Conservation (phyloP, 768 basidiomycete genomes). For the Termitomyces sp. region DNA sequence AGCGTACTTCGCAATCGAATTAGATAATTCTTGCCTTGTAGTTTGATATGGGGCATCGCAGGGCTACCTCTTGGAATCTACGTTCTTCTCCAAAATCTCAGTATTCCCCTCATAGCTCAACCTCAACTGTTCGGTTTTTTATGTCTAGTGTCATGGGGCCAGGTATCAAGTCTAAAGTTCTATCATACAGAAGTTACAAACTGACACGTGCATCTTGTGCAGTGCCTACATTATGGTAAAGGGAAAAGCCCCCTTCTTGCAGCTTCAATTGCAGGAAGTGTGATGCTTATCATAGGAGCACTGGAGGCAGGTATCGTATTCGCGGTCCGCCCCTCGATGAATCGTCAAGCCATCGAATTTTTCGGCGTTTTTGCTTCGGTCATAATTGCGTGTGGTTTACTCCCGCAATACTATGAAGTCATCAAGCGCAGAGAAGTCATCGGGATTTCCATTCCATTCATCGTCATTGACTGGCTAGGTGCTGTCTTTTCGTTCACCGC, state of each 20-base stretch:
- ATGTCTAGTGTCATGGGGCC: conserved; percentile 57
- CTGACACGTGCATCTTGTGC: conserved; percentile 3
- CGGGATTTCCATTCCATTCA: conserved; percentile 68
- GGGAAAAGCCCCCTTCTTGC: conserved; percentile 31
- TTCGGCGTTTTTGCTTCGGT: conserved; percentile 61
- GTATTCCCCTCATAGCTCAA: conserved; percentile 68
- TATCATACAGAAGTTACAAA: neutral
- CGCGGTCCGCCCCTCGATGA: conserved; percentile 43
- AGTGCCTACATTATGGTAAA: conserved; percentile 66
- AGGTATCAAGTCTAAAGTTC: conserved; percentile 37
- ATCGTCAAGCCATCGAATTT: conserved; percentile 34
- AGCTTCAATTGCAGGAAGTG: conserved; percentile 27
- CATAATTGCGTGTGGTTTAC: conserved; percentile 43
- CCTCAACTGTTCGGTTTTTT: conserved; percentile 62
- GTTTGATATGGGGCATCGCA: conserved; percentile 58
- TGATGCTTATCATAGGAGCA: conserved; percentile 42
- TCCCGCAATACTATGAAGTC: conserved; percentile 75
- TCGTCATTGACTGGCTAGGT: conserved; percentile 64
- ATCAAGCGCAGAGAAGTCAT: conserved; percentile 55
- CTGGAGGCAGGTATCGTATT: conserved; percentile 59
- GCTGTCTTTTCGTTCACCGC: conserved; percentile 67
- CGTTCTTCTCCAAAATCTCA: conserved; percentile 55
- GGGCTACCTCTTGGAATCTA: conserved; percentile 66
- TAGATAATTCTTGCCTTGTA: conserved; percentile 14
- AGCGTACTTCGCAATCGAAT: too few relatives aligned